These are phyloP conservation scores for Tubosaeta sp. DNA, from an alignment of 768 basidiomycete genomes.

Conservation along the genomic window DNA sequence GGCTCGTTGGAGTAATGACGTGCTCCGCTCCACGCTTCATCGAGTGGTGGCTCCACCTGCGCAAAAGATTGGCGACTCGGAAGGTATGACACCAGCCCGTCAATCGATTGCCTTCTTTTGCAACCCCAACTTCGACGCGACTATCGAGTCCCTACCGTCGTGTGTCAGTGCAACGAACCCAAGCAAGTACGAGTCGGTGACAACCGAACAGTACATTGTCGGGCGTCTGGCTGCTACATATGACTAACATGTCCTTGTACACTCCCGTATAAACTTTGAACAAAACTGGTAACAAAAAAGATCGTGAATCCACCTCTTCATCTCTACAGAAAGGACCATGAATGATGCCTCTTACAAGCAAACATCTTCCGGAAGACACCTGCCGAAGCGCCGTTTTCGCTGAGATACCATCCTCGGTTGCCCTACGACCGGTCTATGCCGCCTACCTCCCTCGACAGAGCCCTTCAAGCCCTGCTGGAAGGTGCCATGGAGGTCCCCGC, in stretches of 20 bases:
- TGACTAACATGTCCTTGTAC: slow-evolving; percentile 26
- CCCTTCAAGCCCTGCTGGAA: slow-evolving; percentile 16
- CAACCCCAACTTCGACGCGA: slow-evolving; percentile 69
- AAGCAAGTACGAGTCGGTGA: slow-evolving; percentile 69
- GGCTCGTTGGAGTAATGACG: slow-evolving; percentile 80
- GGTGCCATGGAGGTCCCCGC: slow-evolving; percentile 17
- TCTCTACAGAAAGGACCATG: background rate
- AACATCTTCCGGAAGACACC: slow-evolving; percentile 8
- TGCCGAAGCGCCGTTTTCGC: slow-evolving; percentile 13
- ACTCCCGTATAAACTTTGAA: background rate
- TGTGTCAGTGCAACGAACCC: slow-evolving; percentile 39
- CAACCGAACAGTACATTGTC: slow-evolving; percentile 74
- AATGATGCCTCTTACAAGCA: slow-evolving; percentile 6
- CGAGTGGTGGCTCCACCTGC: slow-evolving; percentile 73
- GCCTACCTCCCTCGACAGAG: background rate
- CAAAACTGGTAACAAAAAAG: background rate
- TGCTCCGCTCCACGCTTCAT: slow-evolving; percentile 75
- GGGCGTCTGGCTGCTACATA: slow-evolving; percentile 62
- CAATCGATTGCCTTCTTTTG: slow-evolving; percentile 88
- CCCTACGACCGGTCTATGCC: slow-evolving; percentile 4
- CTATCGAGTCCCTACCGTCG: slow-evolving; percentile 69
- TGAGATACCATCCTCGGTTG: slow-evolving; percentile 2
- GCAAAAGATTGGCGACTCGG: slow-evolving; percentile 42
- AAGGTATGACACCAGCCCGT: slow-evolving; percentile 57
- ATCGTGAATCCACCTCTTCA: background rate